Base-by-base conservation (phyloP, 2,329 filamentous ascomycete genomes). In the Aspergillus chevalieri region DNA sequence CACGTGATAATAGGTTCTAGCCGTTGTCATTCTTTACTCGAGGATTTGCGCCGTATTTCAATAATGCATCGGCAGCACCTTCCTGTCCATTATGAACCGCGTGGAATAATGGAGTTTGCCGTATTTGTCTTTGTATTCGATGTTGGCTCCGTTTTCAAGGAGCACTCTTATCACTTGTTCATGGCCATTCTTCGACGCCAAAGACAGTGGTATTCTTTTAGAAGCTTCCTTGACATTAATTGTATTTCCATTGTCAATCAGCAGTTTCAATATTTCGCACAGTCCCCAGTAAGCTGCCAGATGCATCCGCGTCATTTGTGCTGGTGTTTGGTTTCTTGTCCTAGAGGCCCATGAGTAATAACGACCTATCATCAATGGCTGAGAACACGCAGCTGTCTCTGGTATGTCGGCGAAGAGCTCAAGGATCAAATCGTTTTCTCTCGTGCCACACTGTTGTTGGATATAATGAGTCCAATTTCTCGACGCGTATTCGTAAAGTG, bases 401-500 rank as follows among this genome's bases (percentile, higher is more conserved):
- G 9, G 26, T 28, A 12, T 28, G 9, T 12, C 26, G 9, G 12
- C 2, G 3, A 28, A 28, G 26, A 28, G 26, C 6, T 28, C 26
- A 28, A 28, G 26, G 9, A 12, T 12, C 9, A 12, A 28, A 4
- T 10, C 4, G 9, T 24, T 6, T 28, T 9, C 36, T 39, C n/a
- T 39, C 8, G n/a, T 39, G 14, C 36, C 10, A 6, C 19, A 19
- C 14, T 8, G 36, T 9, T 8, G 36, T 10, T 39, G 36, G 5
- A 47, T 47, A 47, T 63, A 59, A 19, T 60, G 42, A 4, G 52
- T 56, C 60, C 60, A 64, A 36, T 56, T 48, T n/a, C 52, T 51
- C 17, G 58, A 51, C 3, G 54, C 57, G 44, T 64, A 65, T 5
- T 54, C 38, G 34, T 63, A 54, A n/a, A 65, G 49, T 4, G 44